Conservation (phyloP, 352 stramenopile genomes). For the Phytopythium kandeliae region DNA sequence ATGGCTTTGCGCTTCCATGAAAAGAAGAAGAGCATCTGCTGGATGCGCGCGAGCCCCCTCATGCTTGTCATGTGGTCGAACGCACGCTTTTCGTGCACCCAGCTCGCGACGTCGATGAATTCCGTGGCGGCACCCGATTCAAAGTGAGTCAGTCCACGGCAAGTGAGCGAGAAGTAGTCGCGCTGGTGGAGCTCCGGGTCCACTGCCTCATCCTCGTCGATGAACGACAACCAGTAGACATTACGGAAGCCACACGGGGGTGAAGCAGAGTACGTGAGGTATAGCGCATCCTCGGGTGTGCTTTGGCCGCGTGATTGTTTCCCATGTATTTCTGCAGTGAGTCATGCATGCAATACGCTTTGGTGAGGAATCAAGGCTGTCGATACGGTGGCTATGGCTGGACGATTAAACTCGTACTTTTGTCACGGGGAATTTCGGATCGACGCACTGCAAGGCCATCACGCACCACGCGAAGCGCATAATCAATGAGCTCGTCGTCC, state of each 20-base stretch:
- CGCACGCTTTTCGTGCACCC: constrained; percentile 63
- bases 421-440: constrained; percentile 27
- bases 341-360: neutral
- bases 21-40: constrained; percentile 71
- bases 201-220: constrained; percentile 25
- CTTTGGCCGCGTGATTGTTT: constrained; percentile 8
- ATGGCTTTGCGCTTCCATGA: constrained; percentile 60
- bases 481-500: constrained; percentile 36
- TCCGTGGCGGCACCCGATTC: constrained; percentile 29
- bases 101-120: constrained; percentile 42
- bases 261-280: constrained; percentile 26
- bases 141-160: constrained; percentile 55
- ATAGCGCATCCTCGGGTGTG: constrained; percentile 53
- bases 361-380: neutral
- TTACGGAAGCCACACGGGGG: constrained; percentile 63
- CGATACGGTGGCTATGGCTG: too few relatives aligned
- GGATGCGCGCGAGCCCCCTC: constrained; percentile 48
- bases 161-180: constrained; percentile 57
- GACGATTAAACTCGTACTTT: constrained; percentile 23
- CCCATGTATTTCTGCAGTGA: constrained; percentile 9
- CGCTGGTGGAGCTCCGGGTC: constrained; percentile 7
- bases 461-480: constrained; percentile 37
- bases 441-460: constrained; percentile 17
- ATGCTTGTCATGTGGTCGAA: constrained; percentile 75
- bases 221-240: constrained; percentile 57